Evolutionary conservation across 2,329 filamentous ascomycete genomes (phyloP).

Genomic region (Neoascochyta sp.): DNA sequence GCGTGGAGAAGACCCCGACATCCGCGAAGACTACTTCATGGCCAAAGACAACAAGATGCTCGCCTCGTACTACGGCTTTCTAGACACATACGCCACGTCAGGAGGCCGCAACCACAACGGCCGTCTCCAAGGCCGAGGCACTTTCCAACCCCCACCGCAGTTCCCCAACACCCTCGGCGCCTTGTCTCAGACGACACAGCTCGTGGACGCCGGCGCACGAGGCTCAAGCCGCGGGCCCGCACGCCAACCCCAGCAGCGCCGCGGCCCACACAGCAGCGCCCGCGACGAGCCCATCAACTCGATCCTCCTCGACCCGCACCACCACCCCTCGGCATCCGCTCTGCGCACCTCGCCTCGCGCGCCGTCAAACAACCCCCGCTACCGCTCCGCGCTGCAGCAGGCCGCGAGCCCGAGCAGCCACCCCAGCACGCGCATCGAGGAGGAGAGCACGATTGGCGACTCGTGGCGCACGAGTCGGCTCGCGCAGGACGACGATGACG

Average conservation of each 20-base stretch:
- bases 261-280: slow-evolving; percentile 14
- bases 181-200: slow-evolving; percentile 47
- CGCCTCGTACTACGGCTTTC: slow-evolving; percentile 91
- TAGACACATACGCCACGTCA: slow-evolving; percentile 70
- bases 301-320: slow-evolving; percentile 69
- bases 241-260: slow-evolving; percentile 23
- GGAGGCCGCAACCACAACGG: slow-evolving; percentile 36
- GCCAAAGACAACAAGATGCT: slow-evolving; percentile 98
- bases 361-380: slow-evolving; percentile 47
- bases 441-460: slow-evolving; percentile 60
- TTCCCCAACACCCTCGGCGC: slow-evolving; percentile 63
- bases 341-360: slow-evolving; percentile 45
- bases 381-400: slow-evolving; percentile 32
- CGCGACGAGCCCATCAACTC: slow-evolving; percentile 64
- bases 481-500: slow-evolving; percentile 47
- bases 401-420: slow-evolving; percentile 10
- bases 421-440: slow-evolving; percentile 36
- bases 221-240: slow-evolving; percentile 26
- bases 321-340: slow-evolving; percentile 59
- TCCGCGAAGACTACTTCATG: slow-evolving; percentile 87
- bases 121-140: slow-evolving; percentile 44
- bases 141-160: slow-evolving; percentile 71
- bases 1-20: slow-evolving; percentile 49
- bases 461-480: slow-evolving; percentile 50
- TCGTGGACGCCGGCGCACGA: slow-evolving; percentile 42